Evolutionary conservation across 306 rosid species (phyloP).

Genomic region (Malus orientalis): DNA sequence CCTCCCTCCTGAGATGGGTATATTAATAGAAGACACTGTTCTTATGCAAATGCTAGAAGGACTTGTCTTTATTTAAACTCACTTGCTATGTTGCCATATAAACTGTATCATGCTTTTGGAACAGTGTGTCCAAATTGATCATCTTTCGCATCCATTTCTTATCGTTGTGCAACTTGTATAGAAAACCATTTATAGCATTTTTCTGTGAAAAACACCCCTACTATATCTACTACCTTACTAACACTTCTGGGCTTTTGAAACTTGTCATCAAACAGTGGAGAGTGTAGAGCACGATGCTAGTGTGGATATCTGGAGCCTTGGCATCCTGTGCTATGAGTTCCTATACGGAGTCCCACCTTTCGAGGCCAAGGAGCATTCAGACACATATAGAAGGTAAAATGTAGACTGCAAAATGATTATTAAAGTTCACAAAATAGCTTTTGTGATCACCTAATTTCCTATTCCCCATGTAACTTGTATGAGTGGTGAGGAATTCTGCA

Average conservation of each 20-base stretch:
- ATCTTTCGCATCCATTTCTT: neutral
- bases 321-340: conserved; percentile 92
- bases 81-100: neutral
- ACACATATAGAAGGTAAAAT: conserved; percentile 84
- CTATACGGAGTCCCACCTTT: conserved; percentile 96
- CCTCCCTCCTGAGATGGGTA: conserved; percentile 99
- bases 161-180: neutral
- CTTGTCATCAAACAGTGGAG: conserved; percentile 56
- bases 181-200: neutral
- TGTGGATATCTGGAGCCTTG: conserved; percentile 99
- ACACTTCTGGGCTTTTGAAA: neutral
- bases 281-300: conserved; percentile 96
- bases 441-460: neutral
- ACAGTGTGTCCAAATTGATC: neutral
- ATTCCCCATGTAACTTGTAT: neutral
- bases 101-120: neutral
- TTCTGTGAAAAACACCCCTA: neutral
- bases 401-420: neutral
- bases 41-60: neutral
- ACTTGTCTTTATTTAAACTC: neutral
- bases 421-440: neutral
- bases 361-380: conserved; percentile 97
- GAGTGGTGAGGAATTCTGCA: neutral
- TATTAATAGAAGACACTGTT: neutral
- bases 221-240: neutral